Evolutionary conservation across 2,329 filamentous ascomycete genomes (phyloP), one percentile per base, ranked within the genome.

Genomic region (Zasmidium citrigriseum): DNA sequence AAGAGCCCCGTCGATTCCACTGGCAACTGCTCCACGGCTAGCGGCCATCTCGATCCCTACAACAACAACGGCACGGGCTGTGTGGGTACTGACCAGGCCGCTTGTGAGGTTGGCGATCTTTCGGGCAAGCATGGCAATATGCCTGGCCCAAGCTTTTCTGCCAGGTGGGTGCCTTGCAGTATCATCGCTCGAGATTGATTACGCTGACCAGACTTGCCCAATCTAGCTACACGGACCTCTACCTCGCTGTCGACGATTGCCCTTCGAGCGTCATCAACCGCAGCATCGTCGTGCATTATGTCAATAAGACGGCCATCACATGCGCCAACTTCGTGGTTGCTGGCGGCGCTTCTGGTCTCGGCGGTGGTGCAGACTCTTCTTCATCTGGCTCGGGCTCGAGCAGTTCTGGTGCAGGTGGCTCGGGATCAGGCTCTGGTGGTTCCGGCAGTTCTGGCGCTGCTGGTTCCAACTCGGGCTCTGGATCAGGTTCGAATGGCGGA

Each of bases 301-400:
- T 76, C 52, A 82, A 85, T 72, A 78, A 77, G 63, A 82, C 79
- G 7, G 78, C 81, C 61, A 75, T 86, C 65, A 78, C 80, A 25
- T 86, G 84, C 73, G 83, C 80, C 58, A 85, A 85, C 71, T 85
- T 86, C 69, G 71, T 64, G 9, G 52, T 67, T 18, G 59, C 61
- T 44, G 58, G 65, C 54, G 46, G 53, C n/a, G 27, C 55, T 18
- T 60, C 54, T 58, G 55, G 55, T 47, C 21, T 27, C 20, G 11
- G 10, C 41, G 53, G 51, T 47, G 59, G 62, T 53, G 45, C 54
- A 41, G 52, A 29, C 24, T 55, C 56, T 49, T 21, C 22, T 20
- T 49, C 54, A 27, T 47, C 52, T 41, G 60, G 48, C n/a, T 57
- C 59, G 49, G 49, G 51, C 9, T 25, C 49, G 5, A 46, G 53